Percentiles rank a stretch among this genome's conserved stretches.
phyloP scores from a whole-genome alignment of 1,284 basidiomycete species.

The Naganishia sp. region DNA sequence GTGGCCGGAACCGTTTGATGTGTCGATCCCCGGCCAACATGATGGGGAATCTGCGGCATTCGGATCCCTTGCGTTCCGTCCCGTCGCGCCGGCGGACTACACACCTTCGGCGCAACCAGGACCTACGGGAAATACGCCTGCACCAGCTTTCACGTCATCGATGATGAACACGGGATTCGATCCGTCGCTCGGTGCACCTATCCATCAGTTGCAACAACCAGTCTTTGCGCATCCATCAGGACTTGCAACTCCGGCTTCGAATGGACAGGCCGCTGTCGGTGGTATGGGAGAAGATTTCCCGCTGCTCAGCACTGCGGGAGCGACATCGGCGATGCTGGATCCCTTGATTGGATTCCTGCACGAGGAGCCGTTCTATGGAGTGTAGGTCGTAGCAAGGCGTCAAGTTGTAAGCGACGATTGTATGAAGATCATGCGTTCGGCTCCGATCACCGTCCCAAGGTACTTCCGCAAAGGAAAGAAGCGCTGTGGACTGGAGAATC shows the following conservation, averaged over 20 bases:
- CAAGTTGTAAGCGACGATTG: not conserved
- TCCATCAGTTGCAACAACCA: conserved; percentile 22
- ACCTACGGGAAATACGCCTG: not conserved
- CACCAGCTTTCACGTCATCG: not conserved
- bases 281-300: conserved; percentile 7
- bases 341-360: conserved; percentile 25
- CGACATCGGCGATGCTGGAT: conserved; percentile 21
- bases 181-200: conserved; percentile 14
- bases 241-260: not conserved
- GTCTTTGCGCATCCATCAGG: conserved; percentile 12
- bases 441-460: too few species aligned
- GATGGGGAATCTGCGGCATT: not conserved
- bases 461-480: too few species aligned
- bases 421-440: not conserved
- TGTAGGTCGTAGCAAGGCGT: not conserved
- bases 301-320: conserved; percentile 16
- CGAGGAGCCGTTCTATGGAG: conserved; percentile 24
- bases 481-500: too few species aligned
- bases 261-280: not conserved
- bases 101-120: not conserved
- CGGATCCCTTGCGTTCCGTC: not conserved
- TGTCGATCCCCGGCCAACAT: not conserved
- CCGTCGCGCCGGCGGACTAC: not conserved
- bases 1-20: conserved; percentile 23
- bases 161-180: conserved; percentile 27